Conservation (phyloP, 345 rosid species). For the Boechera divaricarpa region DNA sequence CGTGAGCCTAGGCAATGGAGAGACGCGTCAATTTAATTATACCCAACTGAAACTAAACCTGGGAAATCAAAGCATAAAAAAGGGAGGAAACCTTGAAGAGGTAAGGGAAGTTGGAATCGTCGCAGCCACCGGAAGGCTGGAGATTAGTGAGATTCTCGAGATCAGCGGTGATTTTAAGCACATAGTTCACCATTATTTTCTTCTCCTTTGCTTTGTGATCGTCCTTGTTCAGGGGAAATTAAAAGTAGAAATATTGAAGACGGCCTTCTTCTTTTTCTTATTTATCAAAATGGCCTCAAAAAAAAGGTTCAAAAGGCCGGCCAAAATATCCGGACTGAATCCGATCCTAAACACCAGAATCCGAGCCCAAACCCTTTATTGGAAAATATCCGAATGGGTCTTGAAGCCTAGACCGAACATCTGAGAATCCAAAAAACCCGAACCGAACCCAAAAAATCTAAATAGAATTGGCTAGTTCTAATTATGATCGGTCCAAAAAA, state of each 20-base stretch:
- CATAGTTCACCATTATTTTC: conserved; percentile 76
- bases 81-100: conserved; percentile 69
- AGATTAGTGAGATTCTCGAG: conserved; percentile 79
- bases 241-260: not conserved
- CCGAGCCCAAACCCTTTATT: no score
- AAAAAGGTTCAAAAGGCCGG: not conserved
- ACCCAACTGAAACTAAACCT: not conserved
- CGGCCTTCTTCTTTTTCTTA: not conserved
- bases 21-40: not conserved
- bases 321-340: no score
- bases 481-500: no score
- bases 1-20: not conserved
- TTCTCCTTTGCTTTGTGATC: not conserved
- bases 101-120: conserved; percentile 75
- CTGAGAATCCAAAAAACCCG: no score
- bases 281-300: not conserved
- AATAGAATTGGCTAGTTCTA: no score
- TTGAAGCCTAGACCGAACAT: no score
- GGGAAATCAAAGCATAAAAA: not conserved
- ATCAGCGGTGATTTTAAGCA: conserved; percentile 77
- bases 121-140: conserved; percentile 84
- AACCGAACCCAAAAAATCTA: no score
- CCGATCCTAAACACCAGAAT: no score
- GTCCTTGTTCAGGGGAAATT: not conserved
- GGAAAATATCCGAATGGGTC: no score